A percentile compares a stretch with the other conserved stretches of the same genome.
phyloP scores from a whole-genome alignment of 176 grass and related monocot genomes.

The Oryza longistaminata region DNA sequence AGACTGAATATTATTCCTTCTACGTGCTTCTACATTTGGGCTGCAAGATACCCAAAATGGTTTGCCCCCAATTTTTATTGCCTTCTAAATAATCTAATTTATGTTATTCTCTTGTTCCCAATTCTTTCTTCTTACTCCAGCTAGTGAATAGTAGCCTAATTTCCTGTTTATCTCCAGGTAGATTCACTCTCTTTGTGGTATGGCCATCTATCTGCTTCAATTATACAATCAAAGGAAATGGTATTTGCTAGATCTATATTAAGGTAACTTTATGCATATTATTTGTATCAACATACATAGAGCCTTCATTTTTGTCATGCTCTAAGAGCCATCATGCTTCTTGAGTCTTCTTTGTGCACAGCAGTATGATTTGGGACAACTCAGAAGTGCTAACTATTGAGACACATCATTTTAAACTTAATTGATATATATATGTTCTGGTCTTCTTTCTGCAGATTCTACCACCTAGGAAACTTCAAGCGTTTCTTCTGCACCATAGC shows the following conservation, averaged over 20 bases:
- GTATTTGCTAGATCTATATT: slow-evolving; percentile 78
- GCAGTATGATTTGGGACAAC: slow-evolving; percentile 16
- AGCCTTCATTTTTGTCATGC: slow-evolving; percentile 21
- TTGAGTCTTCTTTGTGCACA: slow-evolving; percentile 4
- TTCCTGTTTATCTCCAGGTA: slow-evolving; percentile 49
- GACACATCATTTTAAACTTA: slow-evolving; percentile 21
- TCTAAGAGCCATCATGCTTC: slow-evolving; percentile 12
- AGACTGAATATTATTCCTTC: slow-evolving; percentile 81
- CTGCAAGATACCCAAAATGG: slow-evolving; percentile 74
- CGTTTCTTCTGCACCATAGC: slow-evolving; percentile 76
- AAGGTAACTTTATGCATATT: slow-evolving; percentile 50
- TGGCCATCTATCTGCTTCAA: slow-evolving; percentile 48
- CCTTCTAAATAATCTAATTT: slow-evolving; percentile 7
- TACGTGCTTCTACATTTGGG: slow-evolving; percentile 90
- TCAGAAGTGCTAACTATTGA: slow-evolving; percentile 6
- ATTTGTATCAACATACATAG: slow-evolving; percentile 25
- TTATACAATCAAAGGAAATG: slow-evolving; percentile 77
- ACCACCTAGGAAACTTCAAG: slow-evolving; percentile 80
- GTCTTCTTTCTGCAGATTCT: slow-evolving; percentile 61
- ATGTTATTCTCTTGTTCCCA: slow-evolving; percentile 2
- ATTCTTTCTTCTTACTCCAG: slow-evolving; percentile 14
- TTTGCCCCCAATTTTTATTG: slow-evolving; percentile 36
- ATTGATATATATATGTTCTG: slow-evolving; percentile 3
- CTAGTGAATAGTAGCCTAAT: slow-evolving; percentile 11
- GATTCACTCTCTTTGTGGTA: slow-evolving; percentile 92